Evolutionary conservation across 306 rosid species (phyloP), one percentile per base, ranked within the genome.

Genomic region (Acacia confusa): DNA sequence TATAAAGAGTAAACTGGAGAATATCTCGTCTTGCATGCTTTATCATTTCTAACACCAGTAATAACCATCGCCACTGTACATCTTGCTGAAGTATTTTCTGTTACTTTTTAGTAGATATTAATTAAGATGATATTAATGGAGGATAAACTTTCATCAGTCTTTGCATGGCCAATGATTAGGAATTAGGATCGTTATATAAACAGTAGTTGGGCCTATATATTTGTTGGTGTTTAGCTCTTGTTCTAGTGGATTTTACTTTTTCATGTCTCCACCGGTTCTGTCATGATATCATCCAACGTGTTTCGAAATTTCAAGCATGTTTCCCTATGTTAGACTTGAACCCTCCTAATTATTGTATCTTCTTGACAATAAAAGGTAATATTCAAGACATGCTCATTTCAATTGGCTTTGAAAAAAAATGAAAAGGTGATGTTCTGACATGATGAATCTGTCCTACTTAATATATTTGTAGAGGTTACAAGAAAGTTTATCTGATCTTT

Each of bases 401-500:
- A 30, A 43, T 36, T 20, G 3, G n/a, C 20, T 53, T n/a, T 1
- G 1, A 1, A 5, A 60, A 57, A 72, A 70, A 11, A 57, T 81
- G 67, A 47, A 28, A 1, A n/a, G 22, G 67, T 38, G 36, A 75
- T 75, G 71, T 81, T 47, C 48, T 40, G 38, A 72, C 14, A 32
- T 77, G 28, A 67, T 83, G 70, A 86, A 82, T 58, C 82, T 84
- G 77, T 57, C 66, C 65, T 73, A 58, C 71, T 70, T 44, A 45
- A 75, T 79, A 67, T 81, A 52, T 78, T 70, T 88, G 80, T 83
- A 95, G 97, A 74, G 97, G 97, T 79, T 96, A 85, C 72, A 90
- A 87, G 91, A 92, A 92, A 87, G 83, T 84, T 67, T 89, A 93
- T 75, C 60, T 89, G 82, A 55, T 89, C 70, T 93, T 91, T 88